Evolutionary conservation across 371 early-diverging fungal genomes (phyloP), one percentile per base, ranked within the genome.

Genomic region (Lichtheimia hyalospora): DNA sequence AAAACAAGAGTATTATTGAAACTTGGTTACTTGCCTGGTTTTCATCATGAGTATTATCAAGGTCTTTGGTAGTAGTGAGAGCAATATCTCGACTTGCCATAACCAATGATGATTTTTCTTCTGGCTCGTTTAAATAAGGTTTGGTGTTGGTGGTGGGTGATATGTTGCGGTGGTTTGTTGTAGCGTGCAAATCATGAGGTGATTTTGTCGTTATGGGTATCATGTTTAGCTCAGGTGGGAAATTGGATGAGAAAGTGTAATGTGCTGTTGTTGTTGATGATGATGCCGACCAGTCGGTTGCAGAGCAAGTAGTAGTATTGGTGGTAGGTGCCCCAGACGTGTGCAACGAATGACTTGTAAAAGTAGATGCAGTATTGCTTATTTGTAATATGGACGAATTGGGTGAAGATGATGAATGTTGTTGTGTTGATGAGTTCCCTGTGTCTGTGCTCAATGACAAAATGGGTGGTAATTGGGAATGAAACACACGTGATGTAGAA

Each of bases 391-490:
- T 55, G 56, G 56, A 5, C 41, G 44, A 21, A 15, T 27, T 34
- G 15, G 41, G 44, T 5, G 27, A 34, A 8, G 34, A 34, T 34
- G 34, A 34, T 34, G 34, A 34, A 8, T 4, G 10, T 34, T 34
- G 34, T 34, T 34, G 34, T 34, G n/a, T n/a, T n/a, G 1, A 7
- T 27, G 10, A 34, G 34, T 34, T 34, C 34, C 34, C 34, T 34
- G 39, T 39, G 53, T 53, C 41, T 53, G 53, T 53, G 53, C 53
- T 55, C 56, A 27, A 41, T 43, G 44, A 41, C 41, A 21, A 21
- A 55, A 55, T 55, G n/a, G 56, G 56, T 43, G 56, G 44, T 12
- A 55, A 43, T 42, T 55, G 56, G 44, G 21, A 55, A 42, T 27
- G 56, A 43, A 23, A 41, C 44, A 21, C 56, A 55, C 56, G 56